These are phyloP conservation scores for Cryptosporidium parvum DNA, from an alignment of 169 alveolate species.

Conservation along the genomic window DNA sequence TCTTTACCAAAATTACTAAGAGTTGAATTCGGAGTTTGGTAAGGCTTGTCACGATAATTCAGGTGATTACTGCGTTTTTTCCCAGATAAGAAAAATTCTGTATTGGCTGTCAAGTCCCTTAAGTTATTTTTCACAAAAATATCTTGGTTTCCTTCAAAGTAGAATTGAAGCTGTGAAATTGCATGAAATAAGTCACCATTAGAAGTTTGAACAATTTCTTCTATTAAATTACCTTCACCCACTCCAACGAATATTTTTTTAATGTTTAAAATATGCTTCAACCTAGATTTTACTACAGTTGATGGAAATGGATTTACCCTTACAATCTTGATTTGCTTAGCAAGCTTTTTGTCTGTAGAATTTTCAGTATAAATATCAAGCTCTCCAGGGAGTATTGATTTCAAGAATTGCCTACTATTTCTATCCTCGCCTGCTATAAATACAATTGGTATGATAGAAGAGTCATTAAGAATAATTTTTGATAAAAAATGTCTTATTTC, in stretches of 20 bases:
- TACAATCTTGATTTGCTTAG: conserved; percentile 9
- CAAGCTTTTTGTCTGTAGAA: not conserved
- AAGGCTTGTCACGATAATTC: not conserved
- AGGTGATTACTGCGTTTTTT: not conserved
- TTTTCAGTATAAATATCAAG: conserved; percentile 31
- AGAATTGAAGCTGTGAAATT: conserved; percentile 40
- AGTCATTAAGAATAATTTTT: not conserved
- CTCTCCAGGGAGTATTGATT: conserved; percentile 36
- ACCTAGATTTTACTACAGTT: conserved; percentile 18
- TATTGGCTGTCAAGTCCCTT: not conserved
- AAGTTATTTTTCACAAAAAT: not conserved
- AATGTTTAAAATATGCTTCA: conserved; percentile 1
- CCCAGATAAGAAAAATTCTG: not conserved
- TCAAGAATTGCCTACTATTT: conserved; percentile 28
- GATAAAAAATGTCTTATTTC: conserved; percentile 51
- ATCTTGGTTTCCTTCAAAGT: not conserved
- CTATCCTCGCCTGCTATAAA: conserved; percentile 44
- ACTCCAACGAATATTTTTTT: not conserved
- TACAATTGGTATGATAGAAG: conserved; percentile 34
- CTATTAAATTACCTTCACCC: not conserved
- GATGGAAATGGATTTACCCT: conserved; percentile 56
- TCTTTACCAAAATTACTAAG: conserved; percentile 37
- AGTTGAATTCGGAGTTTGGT: not conserved
- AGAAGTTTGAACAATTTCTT: conserved; percentile 32
- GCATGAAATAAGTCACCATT: conserved; percentile 66